phyloP scores from a whole-genome alignment of 129 eudicot genomes.

The Arctium minus region DNA sequence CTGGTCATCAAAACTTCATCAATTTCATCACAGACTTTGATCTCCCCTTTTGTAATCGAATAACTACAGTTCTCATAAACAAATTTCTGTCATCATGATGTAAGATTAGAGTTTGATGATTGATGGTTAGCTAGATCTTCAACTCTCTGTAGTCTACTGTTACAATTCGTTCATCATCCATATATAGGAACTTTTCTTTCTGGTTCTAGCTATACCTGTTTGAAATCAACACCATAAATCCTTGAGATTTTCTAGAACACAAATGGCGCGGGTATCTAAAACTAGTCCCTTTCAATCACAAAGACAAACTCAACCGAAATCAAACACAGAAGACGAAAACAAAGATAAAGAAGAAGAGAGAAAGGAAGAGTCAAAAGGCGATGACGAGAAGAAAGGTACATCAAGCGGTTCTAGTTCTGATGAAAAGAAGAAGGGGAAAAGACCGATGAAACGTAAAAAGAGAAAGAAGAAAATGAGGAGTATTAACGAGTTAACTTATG shows the following conservation, averaged over 20 bases:
- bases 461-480: not conserved
- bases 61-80: not conserved
- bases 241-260: not conserved
- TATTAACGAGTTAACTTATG: not conserved
- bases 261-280: constrained; percentile 14
- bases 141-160: not conserved
- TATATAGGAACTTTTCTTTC: not conserved
- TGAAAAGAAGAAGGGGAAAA: constrained; percentile 9
- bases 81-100: not conserved
- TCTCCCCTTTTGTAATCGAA: too few relatives aligned
- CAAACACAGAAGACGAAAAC: not conserved
- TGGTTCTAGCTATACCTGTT: not conserved
- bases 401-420: not conserved
- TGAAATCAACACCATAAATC: not conserved
- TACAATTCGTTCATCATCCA: not conserved
- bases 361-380: not conserved
- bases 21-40: too few relatives aligned
- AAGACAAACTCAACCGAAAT: not conserved
- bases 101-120: not conserved
- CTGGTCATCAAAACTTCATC: too few relatives aligned
- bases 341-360: not conserved
- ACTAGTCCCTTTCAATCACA: not conserved
- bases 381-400: not conserved
- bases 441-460: not conserved
- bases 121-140: not conserved